Evolutionary conservation across 1,284 basidiomycete genomes (phyloP), one percentile per base, ranked within the genome.

Genomic region (Boletus austroedulis): DNA sequence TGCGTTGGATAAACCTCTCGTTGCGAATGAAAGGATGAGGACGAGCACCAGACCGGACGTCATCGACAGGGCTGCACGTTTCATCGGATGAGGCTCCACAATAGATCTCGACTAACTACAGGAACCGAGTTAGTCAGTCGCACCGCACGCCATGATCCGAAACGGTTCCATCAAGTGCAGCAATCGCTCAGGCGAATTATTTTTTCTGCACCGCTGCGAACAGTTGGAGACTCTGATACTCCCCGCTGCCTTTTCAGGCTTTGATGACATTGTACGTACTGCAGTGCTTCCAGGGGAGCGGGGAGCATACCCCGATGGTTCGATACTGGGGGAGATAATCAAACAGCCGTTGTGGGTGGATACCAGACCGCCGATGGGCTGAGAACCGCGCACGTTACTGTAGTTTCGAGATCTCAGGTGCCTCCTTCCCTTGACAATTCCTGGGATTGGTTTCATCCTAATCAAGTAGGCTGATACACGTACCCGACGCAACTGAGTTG

Each of bases 11-110:
- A 24, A 41, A 44, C 24, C 12, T 60, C 19, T 12, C 19, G 9
- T 2, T 9, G 19, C 36, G 19, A 38, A 38, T 19, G 36, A 34
- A 34, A 21, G n/a, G 38, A 21, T 43, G 23, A 43, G 21, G 40
- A 43, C 23, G 32, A 23, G 14, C 19, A 41, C 43, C 32, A 17
- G 19, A 52, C 36, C 5, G n/a, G 19, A 28, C 47, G 43, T 62
- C 65, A 64, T 67, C 52, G 65, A 62, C 55, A 61, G 67, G 57
- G 62, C 44, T 28, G 28, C 40, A 21, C 29, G 5, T 17, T 65
- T 47, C 29, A 41, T 66, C 56, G 40, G 54, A 40, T n/a, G 47
- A 50, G 21, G 28, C 47, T 29, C 47, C 43, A 47, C n/a, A n/a
- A n/a, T n/a, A n/a, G n/a, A 62, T 62, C 49, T 55, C 54, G 44